Percentiles rank a stretch among this genome's conserved stretches.
phyloP scores from a whole-genome alignment of 2,329 filamentous ascomycete genomes.

The Verruconis gallopava region DNA sequence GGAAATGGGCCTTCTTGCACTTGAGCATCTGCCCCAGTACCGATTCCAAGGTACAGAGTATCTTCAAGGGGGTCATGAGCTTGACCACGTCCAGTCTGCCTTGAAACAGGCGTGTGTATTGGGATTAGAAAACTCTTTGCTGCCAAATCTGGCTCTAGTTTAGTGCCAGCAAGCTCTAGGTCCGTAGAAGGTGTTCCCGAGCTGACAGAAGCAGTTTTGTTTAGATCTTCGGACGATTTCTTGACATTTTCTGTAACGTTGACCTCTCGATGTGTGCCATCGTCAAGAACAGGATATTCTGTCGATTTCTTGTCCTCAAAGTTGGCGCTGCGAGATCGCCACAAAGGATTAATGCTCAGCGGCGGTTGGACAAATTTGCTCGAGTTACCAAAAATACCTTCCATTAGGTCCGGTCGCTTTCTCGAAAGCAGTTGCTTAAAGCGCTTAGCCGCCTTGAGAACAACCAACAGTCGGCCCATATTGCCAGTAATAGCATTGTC shows the following conservation, averaged over 20 bases:
- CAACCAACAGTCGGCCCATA: constrained; percentile 73
- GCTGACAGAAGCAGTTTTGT: not conserved
- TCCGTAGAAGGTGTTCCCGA: not conserved
- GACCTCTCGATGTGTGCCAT: constrained; percentile 40
- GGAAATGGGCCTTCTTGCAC: constrained; percentile 24
- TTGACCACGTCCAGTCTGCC: constrained; percentile 40
- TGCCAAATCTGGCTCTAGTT: not conserved
- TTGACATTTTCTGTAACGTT: constrained; percentile 21
- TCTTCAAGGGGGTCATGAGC: constrained; percentile 52
- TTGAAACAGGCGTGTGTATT: constrained; percentile 13
- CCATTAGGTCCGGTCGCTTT: constrained; percentile 40
- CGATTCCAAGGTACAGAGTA: constrained; percentile 63
- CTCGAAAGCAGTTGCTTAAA: constrained; percentile 65
- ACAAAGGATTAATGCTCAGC: constrained; percentile 34
- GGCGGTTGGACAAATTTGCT: constrained; percentile 47
- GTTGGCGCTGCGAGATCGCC: constrained; percentile 37
- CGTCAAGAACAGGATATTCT: constrained; percentile 37
- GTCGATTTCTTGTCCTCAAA: constrained; percentile 36
- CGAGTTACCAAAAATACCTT: constrained; percentile 46
- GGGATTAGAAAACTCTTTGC: not conserved
- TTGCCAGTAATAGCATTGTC: constrained; percentile 82
- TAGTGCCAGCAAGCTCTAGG: not conserved
- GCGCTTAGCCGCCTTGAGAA: constrained; percentile 85
- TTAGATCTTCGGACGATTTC: constrained; percentile 2
- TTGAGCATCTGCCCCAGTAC: constrained; percentile 43